Evolutionary conservation across 2,329 filamentous ascomycete genomes (phyloP).

Genomic region (Hyphodiscus sp.): DNA sequence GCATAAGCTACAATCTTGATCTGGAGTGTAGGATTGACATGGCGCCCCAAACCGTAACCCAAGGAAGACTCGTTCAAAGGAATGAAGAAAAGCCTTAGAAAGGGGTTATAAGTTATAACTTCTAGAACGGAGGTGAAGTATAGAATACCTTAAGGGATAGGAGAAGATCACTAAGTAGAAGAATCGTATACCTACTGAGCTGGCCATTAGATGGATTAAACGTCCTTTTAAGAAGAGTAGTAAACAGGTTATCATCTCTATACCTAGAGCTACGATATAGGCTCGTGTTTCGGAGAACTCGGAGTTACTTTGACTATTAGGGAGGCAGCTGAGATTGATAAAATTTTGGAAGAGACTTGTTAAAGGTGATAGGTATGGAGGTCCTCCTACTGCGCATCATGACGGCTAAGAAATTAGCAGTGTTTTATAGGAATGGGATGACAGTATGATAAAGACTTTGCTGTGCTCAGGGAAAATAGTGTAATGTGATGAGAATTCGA

Average conservation of each 20-base stretch:
- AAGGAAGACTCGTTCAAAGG: slow-evolving; percentile 46
- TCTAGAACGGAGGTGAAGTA: slow-evolving; percentile 14
- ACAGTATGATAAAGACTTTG: background rate
- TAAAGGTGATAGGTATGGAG: slow-evolving; percentile 42
- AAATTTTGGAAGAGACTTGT: slow-evolving; percentile 39
- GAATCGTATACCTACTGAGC: slow-evolving; percentile 53
- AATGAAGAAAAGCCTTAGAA: slow-evolving; percentile 45
- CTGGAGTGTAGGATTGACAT: slow-evolving; percentile 27
- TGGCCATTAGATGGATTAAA: slow-evolving; percentile 55
- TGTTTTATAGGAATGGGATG: background rate
- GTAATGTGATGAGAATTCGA: slow-evolving; percentile 27
- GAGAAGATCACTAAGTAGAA: slow-evolving; percentile 53
- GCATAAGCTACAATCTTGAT: no score
- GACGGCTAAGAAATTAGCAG: slow-evolving; percentile 7
- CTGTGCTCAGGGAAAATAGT: slow-evolving; percentile 22
- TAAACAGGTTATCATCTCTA: slow-evolving; percentile 48
- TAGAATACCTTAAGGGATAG: slow-evolving; percentile 41
- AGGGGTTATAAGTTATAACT: slow-evolving; percentile 38
- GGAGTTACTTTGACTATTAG: slow-evolving; percentile 43
- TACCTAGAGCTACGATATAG: slow-evolving; percentile 55
- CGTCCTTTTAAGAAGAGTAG: slow-evolving; percentile 24
- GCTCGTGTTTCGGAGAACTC: slow-evolving; percentile 56
- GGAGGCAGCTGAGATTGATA: slow-evolving; percentile 46
- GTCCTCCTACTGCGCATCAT: slow-evolving; percentile 1
- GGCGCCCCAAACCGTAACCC: slow-evolving; percentile 28